Base-by-base conservation (phyloP, 225 moss, liverwort and hornwort genomes). In the Physcomitrellopsis africana region DNA sequence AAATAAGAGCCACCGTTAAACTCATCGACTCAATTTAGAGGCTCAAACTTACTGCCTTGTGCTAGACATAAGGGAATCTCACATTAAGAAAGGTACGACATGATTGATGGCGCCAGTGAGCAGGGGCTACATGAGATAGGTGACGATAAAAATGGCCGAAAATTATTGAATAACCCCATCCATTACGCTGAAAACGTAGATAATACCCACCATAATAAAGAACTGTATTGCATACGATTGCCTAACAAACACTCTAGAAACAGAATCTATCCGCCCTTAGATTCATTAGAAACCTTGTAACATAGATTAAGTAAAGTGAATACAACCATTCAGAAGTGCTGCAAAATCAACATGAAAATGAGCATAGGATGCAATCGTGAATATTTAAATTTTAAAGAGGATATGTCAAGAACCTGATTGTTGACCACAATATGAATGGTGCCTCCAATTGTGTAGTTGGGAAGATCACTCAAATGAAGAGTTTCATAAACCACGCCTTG, bases 401-500 rank as follows among this genome's bases (percentile, higher is more conserved):
- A 52, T 15, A n/a, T 24, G 63, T 63, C 18, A 52, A 32, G 55
- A 61, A 96, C 96, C 89, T 97, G 97, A 72, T 97, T 97, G 85
- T 97, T 97, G 69, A 97, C 97, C 54, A 97, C 97, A 78, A 97
- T 93, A 69, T 97, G 97, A 57, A 97, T 75, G 22, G 97, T 97
- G 77, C 97, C 97, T 72, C 97, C 97, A 23, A 90, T 88, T 51
- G 97, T 90, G 63, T 97, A 97, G 63, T 94, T 94, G 51, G 89
- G 91, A 65, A 97, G 90, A 68, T 94, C 97, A 77, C 88, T 97
- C 73, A 97, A 65, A 79, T 97, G 97, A 26, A 94, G 77, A 45
- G 97, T 94, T 81, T 97, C 97, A 68, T 92, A 97, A 10, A 97
- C 97, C 43, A 97, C 97, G 42, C 97, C 97, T 73, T 97, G 97